Evolutionary conservation across 1,139 yeast species (phyloP), one percentile per base, ranked within the genome.

Genomic region (Kluyveromyces sp.): DNA sequence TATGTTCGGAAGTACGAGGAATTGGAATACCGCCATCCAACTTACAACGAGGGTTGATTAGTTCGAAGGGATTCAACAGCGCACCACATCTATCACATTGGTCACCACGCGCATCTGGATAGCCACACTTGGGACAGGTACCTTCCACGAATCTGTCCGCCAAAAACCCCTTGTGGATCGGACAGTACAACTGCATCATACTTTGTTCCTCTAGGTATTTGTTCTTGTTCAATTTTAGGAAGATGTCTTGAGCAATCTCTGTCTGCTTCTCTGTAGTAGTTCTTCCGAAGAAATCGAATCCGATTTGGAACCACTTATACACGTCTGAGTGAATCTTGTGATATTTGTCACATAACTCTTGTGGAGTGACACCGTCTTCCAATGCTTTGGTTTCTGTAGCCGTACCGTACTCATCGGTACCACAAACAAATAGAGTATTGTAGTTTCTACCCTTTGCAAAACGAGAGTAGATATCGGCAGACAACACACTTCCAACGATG

Each of bases 61-160:
- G 77, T 65, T 92, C 97, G 61, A 88, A 83, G 40, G 98, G 95
- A 63, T 89, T 87, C 56, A 94, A 74, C 52, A 92, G 73, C 47
- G 72, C 69, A 50, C 98, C 99, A 73, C 99, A 92, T 58, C 83
- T 83, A 66, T 92, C 99, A 75, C 99, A 92, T 71, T 92, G 99
- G 65, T 92, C 99, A 55, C 99, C 99, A 65, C 98, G 80, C 32
- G 99, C 99, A 64, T 92, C 98, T 51, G 84, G 95, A 61, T 88
- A 92, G 36, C 73, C 76, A 71, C 99, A 92, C 66, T 83, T 83
- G 49, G 98, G 98, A 71, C 99, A 92, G 42, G 81, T 86, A 53
- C 99, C 99, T 69, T 94, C 97, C 33, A 92, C 98, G 61, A 80
- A 92, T 67, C 99, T 75, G 64, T 92, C 99, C 44, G 99, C 98